Evolutionary conservation across 2,329 filamentous ascomycete genomes (phyloP).

Genomic region (Orbilia blumenaviensis): DNA sequence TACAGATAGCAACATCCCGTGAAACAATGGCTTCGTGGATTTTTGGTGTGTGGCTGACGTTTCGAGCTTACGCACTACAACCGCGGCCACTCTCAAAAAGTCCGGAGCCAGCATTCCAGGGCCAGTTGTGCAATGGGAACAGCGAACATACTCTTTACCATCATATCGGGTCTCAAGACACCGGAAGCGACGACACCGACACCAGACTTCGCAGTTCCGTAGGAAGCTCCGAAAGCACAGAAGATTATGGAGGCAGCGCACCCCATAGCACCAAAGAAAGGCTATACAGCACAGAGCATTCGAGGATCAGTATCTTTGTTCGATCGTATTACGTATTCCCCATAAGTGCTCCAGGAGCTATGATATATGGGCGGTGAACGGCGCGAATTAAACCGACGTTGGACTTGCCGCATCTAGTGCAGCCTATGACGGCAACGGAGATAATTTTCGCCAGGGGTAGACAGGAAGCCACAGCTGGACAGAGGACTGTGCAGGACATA

Average conservation of each 20-base stretch:
- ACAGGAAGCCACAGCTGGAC: slow-evolving; percentile 44
- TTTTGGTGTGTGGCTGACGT: slow-evolving; percentile 28
- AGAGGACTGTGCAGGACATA: slow-evolving; percentile 70
- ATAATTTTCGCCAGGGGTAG: slow-evolving; percentile 54
- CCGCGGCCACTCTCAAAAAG: not conserved
- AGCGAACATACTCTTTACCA: slow-evolving; percentile 89
- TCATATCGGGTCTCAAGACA: slow-evolving; percentile 95
- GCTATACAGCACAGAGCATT: slow-evolving; percentile 60
- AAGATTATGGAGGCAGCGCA: slow-evolving; percentile 95
- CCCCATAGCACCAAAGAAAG: slow-evolving; percentile 98
- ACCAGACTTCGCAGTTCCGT: slow-evolving; percentile 98
- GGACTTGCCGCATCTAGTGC: slow-evolving; percentile 49
- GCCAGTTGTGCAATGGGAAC: not conserved
- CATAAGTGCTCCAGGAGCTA: not conserved
- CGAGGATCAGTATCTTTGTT: slow-evolving; percentile 58
- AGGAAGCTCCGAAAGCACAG: slow-evolving; percentile 94
- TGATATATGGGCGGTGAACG: not conserved
- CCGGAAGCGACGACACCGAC: slow-evolving; percentile 98
- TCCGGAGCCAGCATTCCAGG: not conserved
- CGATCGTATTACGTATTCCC: not conserved
- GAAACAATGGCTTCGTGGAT: not conserved
- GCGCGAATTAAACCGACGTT: slow-evolving; percentile 34
- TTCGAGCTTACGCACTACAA: slow-evolving; percentile 46
- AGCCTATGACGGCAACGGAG: slow-evolving; percentile 57
- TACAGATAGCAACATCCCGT: not conserved